A percentile compares a stretch with the other conserved stretches of the same genome.
These are phyloP conservation scores for Xylaria digitata DNA, from an alignment of 2,329 filamentous ascomycete species.

Conservation along the genomic window DNA sequence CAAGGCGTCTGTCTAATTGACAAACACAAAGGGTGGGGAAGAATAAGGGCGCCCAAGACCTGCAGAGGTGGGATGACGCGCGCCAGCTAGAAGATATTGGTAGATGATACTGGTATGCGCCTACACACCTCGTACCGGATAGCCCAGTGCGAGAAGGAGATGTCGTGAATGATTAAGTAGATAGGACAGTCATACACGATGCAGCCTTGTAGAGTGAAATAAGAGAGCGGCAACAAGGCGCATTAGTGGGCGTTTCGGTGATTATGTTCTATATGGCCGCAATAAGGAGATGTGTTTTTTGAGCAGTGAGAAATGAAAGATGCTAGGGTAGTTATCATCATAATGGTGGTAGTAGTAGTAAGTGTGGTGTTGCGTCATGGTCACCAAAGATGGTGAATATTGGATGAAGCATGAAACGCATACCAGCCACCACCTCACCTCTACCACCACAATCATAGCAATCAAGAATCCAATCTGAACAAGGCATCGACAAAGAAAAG, in stretches of 20 bases:
- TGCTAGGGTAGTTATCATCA: background rate
- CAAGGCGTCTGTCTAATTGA: background rate
- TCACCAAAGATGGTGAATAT: background rate
- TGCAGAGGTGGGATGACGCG: background rate
- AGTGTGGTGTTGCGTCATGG: background rate
- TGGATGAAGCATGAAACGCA: constrained; percentile 2
- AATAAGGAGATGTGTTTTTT: too few species aligned
- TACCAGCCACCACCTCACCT: background rate
- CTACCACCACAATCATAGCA: background rate
- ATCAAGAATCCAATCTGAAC: background rate
- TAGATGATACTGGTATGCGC: background rate
- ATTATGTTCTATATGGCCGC: too few species aligned
- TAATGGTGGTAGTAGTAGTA: background rate
- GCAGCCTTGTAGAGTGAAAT: background rate
- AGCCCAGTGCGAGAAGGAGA: background rate
- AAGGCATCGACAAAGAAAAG: background rate
- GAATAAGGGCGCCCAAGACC: background rate
- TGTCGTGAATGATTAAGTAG: background rate
- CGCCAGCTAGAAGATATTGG: background rate
- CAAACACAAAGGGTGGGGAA: background rate
- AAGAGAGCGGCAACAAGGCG: too few species aligned
- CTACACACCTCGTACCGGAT: background rate
- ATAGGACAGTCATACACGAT: background rate
- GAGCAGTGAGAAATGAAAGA: too few species aligned
- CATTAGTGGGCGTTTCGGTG: too few species aligned